Base-by-base conservation (phyloP, 352 stramenopile species). In the Globisporangium viniferum region DNA sequence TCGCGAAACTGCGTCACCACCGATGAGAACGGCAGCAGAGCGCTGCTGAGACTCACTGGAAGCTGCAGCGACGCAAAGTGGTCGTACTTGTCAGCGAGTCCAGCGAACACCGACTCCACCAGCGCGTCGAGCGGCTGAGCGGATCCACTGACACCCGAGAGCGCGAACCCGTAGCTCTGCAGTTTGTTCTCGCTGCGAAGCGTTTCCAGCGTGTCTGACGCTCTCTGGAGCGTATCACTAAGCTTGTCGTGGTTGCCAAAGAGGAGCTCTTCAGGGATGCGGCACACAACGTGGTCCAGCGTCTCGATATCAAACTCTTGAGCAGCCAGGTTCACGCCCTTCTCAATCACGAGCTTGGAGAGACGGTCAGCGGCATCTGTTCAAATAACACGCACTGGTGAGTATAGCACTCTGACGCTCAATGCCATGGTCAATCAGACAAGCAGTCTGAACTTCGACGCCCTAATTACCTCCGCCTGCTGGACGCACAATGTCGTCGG, bases 51-150 rank as follows among this genome's bases (percentile, higher is more conserved):
- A 41, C 85, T 75, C 9, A 86, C 59, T 7, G 78, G 76, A 9
- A 91, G 49, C 64, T 95, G 88, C 51, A 95, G 59, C 31, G 84
- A 91, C 7, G 84, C 70, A 55, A 93, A 93, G 6, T 72, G 69
- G 29, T 59, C 62, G 72, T 80, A 78, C 54, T 79, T 68, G 54
- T 79, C 70, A 2, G 80, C 77, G 51, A 93, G 63, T 5, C 70
- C 66, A 1, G 66, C 53, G 4, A 92, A 74, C 2, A 76, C 73
- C 22, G 77, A 79, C 36, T 86, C 77, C 14, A 93, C 67, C 29
- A 90, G 53, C 15, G 64, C 46, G 2, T 87, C 77, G 18, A 91
- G 60, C 5, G 59, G 41, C 35, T 69, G 59, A n/a, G 62, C 62
- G 2, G 73, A 72, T 1, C 33, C 59, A 3, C 66, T 64, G n/a